Evolutionary conservation across 2,329 filamentous ascomycete species (phyloP), one percentile per base, ranked within the genome.

Genomic region (Colletotrichum sp.): DNA sequence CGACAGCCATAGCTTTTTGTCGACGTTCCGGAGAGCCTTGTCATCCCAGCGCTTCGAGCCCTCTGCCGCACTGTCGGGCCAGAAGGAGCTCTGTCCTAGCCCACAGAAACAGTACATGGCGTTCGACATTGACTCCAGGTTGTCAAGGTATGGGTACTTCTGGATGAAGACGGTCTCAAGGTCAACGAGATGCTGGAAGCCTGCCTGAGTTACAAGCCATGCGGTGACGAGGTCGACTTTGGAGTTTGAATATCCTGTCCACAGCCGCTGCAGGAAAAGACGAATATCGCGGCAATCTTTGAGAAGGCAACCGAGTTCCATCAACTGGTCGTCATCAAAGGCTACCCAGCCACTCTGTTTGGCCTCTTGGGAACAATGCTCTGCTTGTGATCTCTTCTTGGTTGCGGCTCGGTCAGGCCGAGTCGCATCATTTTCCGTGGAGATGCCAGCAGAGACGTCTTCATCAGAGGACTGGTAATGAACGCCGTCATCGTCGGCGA

Each of bases 341-440:
- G 39, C 39, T n/a, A 11, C 39, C 39, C 39, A 49, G 19, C 39
- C 39, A 49, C 39, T 12, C 39, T 49, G 39, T 49, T 49, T 19
- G 3, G 6, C 1, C 34, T 36, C 13, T 36, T 36, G 34, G 34
- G 34, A 16, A 36, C 13, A 16, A 0, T 36, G 34, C 34, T 36
- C 34, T 36, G 34, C 34, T 36, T 0, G 13, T 36, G 34, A 16
- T 36, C 13, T 36, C 6, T 36, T 36, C 6, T 36, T 8, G 13
- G 0, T 16, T 36, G 34, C 34, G 34, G 34, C 34, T 36, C 34
- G 15, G 15, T 16, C 34, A 1, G 34, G 7, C 34, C 34, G 4
- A 1, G 15, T 8, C 15, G 0, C 34, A 16, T 1, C 34, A 36
- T 36, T 36, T 1, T 3, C 5, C 1, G 39, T 22, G 9, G 19